Evolutionary conservation across 108 stramenopile genomes (phyloP), one percentile per base, ranked within the genome.

Genomic region (Heterococcus sp.): DNA sequence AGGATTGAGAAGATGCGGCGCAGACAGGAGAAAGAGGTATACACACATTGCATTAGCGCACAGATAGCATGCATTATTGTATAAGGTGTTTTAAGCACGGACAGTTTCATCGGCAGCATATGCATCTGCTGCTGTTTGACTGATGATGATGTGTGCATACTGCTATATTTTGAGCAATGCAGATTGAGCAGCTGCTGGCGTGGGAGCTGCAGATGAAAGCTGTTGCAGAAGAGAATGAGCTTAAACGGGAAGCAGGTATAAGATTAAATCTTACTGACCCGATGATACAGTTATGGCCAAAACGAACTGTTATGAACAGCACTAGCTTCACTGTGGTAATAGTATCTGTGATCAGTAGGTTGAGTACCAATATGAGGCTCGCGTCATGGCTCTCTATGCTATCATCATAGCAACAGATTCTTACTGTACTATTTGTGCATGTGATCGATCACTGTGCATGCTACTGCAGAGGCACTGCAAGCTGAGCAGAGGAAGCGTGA

Each of bases 101-200:
- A 26, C 26, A 26, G 26, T 63, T 63, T 63, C 26, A 63, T 63
- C 26, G 26, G 26, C 26, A 63, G 26, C 58, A 26, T 26, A 63
- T 26, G 26, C 58, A 26, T 26, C 26, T 26, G 26, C 26, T 63
- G 58, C 26, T 63, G 26, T 26, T 26, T 26, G 58, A 26, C 58
- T 26, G 26, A 63, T 26, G 26, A 63, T 26, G 26, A 26, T 26
- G 26, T 26, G 26, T 63, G 26, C 58, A 63, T 26, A 26, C 26
- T 26, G 26, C 58, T 63, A 26, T 63, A 21, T 63, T 0, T n/a
- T 36, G 67, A 66, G 74, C 65, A 37, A 76, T 68, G 78, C 90
- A 91, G 88, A 35, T 91, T 11, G 88, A 90, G 86, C 87, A 89
- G 77, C 77, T 91, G 87, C 83, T 90, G 14, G 69, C 40, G 35